Evolutionary conservation across 495 filamentous ascomycete genomes (phyloP).

Genomic region (Penicillium dipodomyicola): DNA sequence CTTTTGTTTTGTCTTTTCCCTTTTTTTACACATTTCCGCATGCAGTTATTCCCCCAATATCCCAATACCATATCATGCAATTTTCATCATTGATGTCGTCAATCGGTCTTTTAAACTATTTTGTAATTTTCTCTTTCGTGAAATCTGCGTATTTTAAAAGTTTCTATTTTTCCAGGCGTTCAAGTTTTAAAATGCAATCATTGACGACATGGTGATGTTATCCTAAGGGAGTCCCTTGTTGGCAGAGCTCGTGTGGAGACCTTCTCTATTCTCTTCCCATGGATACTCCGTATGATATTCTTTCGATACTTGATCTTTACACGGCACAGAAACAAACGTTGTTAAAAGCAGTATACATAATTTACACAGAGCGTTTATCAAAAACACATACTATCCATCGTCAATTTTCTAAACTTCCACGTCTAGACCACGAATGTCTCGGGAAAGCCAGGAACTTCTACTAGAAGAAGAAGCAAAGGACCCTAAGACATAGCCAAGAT

Average conservation of each 20-base stretch:
- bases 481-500: neutral
- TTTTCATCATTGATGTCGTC: neutral
- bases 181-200: neutral
- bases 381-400: neutral
- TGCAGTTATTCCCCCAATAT: constrained; percentile 10
- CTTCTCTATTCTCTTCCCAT: neutral
- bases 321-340: neutral
- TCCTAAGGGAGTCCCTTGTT: too few relatives aligned
- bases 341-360: neutral
- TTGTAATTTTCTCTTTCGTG: constrained; percentile 2
- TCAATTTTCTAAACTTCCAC: neutral
- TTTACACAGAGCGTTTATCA: neutral
- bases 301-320: neutral
- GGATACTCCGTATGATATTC: neutral
- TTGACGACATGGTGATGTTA: constrained; percentile 13
- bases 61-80: constrained; percentile 11
- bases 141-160: neutral
- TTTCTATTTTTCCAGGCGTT: neutral
- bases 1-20: neutral
- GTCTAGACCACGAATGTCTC: neutral
- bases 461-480: neutral
- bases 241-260: neutral
- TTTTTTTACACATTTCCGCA: constrained; percentile 9
- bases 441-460: neutral
- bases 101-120: neutral